Evolutionary conservation across 495 filamentous ascomycete species (phyloP), one percentile per base, ranked within the genome.

Genomic region (Zalerion maritima): DNA sequence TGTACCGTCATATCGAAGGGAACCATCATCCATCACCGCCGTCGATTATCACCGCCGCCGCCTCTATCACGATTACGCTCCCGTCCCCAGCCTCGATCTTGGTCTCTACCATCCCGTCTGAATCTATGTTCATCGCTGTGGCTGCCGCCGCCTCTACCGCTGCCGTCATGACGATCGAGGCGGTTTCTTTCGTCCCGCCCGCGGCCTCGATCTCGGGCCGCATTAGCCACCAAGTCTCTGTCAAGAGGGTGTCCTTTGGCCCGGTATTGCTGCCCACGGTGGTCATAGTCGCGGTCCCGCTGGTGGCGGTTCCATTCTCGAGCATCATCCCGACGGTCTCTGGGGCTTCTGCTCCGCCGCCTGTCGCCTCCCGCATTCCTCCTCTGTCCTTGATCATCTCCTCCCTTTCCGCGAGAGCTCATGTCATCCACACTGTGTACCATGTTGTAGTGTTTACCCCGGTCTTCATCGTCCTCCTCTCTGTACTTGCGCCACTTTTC

Each of bases 401-500:
- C 25, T 60, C 57, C 6, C 58, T n/a, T n/a, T n/a, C n/a, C n/a
- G n/a, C n/a, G 48, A 21, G 57, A 58, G 13, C 58, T 59, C 45
- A 73, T 51, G 29, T 79, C 72, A 14, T 76, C 69, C 38, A 77
- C 74, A 38, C 91, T 81, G 53, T 89, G 81, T 2, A 97, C 73
- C 73, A 92, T 86, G 14, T 64, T 62, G 43, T 89, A 84, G 9
- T 66, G 55, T 25, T 68, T 52, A 8, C 58, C 54, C n/a, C 47
- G 42, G 11, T 52, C 54, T n/a, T 39, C 49, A 18, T 52, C 43
- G n/a, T 77, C 71, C 14, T 78, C 75, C 13, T 72, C 73, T 32
- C 83, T 69, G 46, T 94, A 97, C 39, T 96, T 85, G 27, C 79
- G 68, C 57, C 82, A 79, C 62, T 85, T 83, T 57, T 96, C 85